phyloP scores from a whole-genome alignment of 805 yeast species.

The Yarrowia divulgata region DNA sequence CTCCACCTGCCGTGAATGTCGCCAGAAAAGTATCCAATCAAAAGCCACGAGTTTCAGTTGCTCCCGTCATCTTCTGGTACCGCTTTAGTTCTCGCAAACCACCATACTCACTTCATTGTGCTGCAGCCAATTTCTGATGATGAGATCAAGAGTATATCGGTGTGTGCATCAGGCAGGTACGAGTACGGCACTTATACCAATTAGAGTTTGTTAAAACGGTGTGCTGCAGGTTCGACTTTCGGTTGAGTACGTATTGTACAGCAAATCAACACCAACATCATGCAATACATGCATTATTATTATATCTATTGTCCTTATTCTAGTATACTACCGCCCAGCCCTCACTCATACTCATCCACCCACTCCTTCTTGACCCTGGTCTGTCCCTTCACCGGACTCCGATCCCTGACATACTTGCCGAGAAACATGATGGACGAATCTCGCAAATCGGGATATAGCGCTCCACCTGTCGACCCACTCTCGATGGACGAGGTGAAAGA shows the following conservation, averaged over 20 bases:
- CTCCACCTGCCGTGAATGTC: too few species aligned
- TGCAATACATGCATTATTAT: neutral
- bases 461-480: conserved; percentile 19
- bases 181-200: too few species aligned
- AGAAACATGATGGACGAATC: conserved; percentile 49
- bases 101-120: neutral
- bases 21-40: too few species aligned
- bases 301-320: neutral
- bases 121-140: neutral
- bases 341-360: conserved; percentile 7
- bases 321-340: too few species aligned
- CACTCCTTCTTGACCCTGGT: conserved; percentile 17
- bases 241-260: too few species aligned
- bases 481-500: conserved; percentile 27
- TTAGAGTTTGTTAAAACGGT: too few species aligned
- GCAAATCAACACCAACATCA: too few species aligned
- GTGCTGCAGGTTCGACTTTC: too few species aligned
- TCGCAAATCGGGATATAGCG: conserved; percentile 49
- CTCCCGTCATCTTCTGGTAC: too few species aligned
- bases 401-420: conserved; percentile 46
- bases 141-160: neutral
- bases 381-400: conserved; percentile 6
- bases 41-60: too few species aligned
- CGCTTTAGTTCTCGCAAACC: neutral
- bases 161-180: too few species aligned